phyloP scores from a whole-genome alignment of 116 monocot species.

The Cymodocea nodosa region DNA sequence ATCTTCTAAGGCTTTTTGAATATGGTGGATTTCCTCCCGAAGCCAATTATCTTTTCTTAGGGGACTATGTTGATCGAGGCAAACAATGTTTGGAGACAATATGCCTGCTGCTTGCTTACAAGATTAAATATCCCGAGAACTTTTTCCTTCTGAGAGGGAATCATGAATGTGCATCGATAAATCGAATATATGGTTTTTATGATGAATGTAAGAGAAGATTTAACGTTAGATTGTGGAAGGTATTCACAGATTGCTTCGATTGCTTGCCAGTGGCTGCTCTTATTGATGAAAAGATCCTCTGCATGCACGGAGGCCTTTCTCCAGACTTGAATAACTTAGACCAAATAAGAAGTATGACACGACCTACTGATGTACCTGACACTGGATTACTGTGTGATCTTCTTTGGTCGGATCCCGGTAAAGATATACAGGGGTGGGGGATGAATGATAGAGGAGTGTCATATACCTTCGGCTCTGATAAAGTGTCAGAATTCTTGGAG shows the following conservation, averaged over 20 bases:
- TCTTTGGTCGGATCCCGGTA: constrained; percentile 12
- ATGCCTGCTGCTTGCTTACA: constrained; percentile 9
- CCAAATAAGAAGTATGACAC: constrained; percentile 5
- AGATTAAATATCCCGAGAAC: constrained; percentile 10
- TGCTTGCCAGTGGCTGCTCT: constrained; percentile 13
- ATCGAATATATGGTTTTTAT: constrained; percentile 16
- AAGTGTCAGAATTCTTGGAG: constrained; percentile 2
- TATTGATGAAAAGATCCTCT: constrained; percentile 11
- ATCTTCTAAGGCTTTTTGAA: constrained; percentile 14
- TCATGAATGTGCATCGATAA: constrained; percentile 12
- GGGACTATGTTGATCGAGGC: constrained; percentile 13
- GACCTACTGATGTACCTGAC: constrained; percentile 10
- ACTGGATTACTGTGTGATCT: constrained; percentile 12
- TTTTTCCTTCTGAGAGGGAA: constrained; percentile 13
- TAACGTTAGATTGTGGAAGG: constrained; percentile 10
- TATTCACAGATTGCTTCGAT: constrained; percentile 11
- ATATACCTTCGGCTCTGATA: constrained; percentile 11
- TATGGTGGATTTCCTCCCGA: constrained; percentile 10
- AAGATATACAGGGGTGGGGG: constrained; percentile 9
- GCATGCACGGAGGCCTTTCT: constrained; percentile 15
- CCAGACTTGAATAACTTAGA: constrained; percentile 7
- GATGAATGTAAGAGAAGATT: constrained; percentile 14
- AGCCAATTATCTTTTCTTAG: constrained; percentile 12
- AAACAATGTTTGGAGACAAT: constrained; percentile 13
- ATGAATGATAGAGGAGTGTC: constrained; percentile 10